Percentiles rank a stretch among this genome's conserved stretches.
Evolutionary conservation across 176 grass and related monocot species (phyloP).

Genomic region (Tillandsia fasciculata): DNA sequence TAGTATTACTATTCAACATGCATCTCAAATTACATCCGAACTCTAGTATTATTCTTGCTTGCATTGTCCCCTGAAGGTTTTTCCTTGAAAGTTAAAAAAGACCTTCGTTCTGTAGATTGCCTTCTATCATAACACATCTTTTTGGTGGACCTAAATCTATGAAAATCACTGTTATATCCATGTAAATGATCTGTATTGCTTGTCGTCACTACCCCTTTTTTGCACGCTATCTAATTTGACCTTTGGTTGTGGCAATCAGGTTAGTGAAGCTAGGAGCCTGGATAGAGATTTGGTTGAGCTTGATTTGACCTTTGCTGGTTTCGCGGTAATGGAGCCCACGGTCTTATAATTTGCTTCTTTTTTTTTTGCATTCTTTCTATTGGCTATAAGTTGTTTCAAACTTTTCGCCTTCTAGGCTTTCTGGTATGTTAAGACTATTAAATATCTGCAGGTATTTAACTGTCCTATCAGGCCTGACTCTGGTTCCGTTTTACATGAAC

Average conservation of each 20-base stretch:
- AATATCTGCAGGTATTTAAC: slow-evolving; percentile 63
- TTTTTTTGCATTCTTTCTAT: slow-evolving; percentile 1
- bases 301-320: slow-evolving; percentile 85
- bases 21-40: too few relatives aligned
- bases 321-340: slow-evolving; percentile 50
- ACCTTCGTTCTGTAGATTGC: too few relatives aligned
- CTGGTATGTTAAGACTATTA: slow-evolving; percentile 8
- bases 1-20: too few relatives aligned
- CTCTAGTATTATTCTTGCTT: too few relatives aligned
- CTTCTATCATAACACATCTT: background rate
- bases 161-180: background rate
- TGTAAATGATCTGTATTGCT: slow-evolving; percentile 2
- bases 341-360: slow-evolving; percentile 5
- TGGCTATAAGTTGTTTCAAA: slow-evolving; percentile 11
- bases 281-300: slow-evolving; percentile 84
- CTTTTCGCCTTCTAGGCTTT: slow-evolving; percentile 1
- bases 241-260: slow-evolving; percentile 44
- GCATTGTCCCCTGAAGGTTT: too few relatives aligned
- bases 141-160: background rate
- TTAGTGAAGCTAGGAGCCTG: slow-evolving; percentile 89
- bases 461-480: slow-evolving; percentile 94
- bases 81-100: too few relatives aligned
- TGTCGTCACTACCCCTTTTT: slow-evolving; percentile 5
- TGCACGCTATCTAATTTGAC: slow-evolving; percentile 15
- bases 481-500: slow-evolving; percentile 57